Conservation (phyloP, 208 protist species). For the Acanthamoeba lenticulata region DNA sequence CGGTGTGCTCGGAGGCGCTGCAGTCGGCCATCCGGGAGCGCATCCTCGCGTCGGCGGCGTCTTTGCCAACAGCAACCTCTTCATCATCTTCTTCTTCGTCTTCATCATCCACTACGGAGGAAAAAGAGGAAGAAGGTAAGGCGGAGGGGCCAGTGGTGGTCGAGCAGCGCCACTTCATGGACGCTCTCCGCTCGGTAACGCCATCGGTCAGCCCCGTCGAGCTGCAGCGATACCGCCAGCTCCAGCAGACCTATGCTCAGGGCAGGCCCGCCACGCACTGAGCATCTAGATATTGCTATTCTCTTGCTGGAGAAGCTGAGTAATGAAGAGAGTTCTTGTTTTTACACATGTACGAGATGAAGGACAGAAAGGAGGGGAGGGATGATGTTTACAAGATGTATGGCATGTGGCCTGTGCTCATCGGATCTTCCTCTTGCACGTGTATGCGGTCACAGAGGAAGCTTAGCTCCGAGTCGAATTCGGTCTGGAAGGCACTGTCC, state of each 20-base stretch:
- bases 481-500: conserved; percentile 33
- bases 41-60: conserved; percentile 47
- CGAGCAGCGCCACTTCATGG: conserved; percentile 79
- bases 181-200: conserved; percentile 73
- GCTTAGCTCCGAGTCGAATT: conserved; percentile 41
- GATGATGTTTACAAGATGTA: conserved; percentile 34
- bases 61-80: neutral
- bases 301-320: neutral
- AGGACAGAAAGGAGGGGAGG: neutral
- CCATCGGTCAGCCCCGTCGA: conserved; percentile 76
- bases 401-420: neutral
- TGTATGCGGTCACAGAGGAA: conserved; percentile 26
- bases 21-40: conserved; percentile 74
- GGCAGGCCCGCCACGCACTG: neutral
- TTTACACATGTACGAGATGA: neutral
- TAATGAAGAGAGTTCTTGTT: neutral
- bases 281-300: neutral
- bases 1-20: conserved; percentile 79
- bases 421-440: conserved; percentile 11
- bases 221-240: conserved; percentile 23
- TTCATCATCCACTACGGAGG: neutral
- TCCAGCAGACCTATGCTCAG: conserved; percentile 48
- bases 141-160: conserved; percentile 73
- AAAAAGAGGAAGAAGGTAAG: neutral
- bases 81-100: neutral